phyloP scores from a whole-genome alignment of 352 stramenopile species.

The Phytophthora lateralis region DNA sequence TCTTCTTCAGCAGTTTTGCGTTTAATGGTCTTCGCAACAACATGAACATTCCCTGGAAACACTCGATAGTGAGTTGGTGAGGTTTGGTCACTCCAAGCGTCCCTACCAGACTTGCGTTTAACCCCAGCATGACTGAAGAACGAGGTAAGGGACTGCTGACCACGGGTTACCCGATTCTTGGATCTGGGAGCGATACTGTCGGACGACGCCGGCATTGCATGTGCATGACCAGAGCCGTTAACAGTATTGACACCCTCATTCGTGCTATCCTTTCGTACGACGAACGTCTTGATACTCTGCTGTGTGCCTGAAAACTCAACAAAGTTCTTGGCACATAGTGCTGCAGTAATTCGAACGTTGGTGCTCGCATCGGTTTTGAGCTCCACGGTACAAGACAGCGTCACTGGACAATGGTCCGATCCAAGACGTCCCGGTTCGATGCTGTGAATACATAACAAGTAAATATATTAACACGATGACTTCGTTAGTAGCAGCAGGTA shows the following conservation, averaged over 20 bases:
- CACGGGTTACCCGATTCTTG: slow-evolving; percentile 22
- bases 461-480: background rate
- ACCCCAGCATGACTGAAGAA: slow-evolving; percentile 45
- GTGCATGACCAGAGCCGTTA: background rate
- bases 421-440: slow-evolving; percentile 63
- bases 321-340: slow-evolving; percentile 74
- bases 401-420: slow-evolving; percentile 85
- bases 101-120: slow-evolving; percentile 22
- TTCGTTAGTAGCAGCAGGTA: background rate
- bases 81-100: background rate
- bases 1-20: slow-evolving; percentile 40
- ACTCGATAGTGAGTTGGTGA: slow-evolving; percentile 15
- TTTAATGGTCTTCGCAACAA: slow-evolving; percentile 37
- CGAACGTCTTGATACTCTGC: slow-evolving; percentile 64
- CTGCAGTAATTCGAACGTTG: slow-evolving; percentile 30
- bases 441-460: slow-evolving; percentile 17
- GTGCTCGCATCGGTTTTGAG: slow-evolving; percentile 27
- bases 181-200: background rate
- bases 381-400: slow-evolving; percentile 48
- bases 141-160: slow-evolving; percentile 55
- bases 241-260: slow-evolving; percentile 5
- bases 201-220: background rate
- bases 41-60: slow-evolving; percentile 8
- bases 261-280: slow-evolving; percentile 18
- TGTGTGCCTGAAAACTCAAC: slow-evolving; percentile 81